A percentile compares a stretch with the other conserved stretches of the same genome.
Conservation (phyloP, 306 rosid species). For the Gynostemma pentaphyllum region DNA sequence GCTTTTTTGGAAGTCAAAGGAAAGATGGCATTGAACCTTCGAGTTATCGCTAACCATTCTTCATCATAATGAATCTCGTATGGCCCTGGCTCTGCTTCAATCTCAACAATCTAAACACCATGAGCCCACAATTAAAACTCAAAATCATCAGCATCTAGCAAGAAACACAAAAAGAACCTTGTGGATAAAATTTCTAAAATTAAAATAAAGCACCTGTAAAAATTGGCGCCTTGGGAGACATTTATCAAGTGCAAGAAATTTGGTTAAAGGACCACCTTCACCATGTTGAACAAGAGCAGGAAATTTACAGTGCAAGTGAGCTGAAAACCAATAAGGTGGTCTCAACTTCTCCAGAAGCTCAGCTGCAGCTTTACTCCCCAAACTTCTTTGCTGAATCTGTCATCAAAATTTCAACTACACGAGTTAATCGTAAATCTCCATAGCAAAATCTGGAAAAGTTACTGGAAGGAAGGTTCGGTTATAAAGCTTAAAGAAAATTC, state of each 20-base stretch:
- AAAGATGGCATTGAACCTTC: constrained; percentile 59
- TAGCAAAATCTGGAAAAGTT: neutral
- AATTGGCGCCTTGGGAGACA: constrained; percentile 66
- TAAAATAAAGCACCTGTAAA: constrained; percentile 54
- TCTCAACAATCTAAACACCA: constrained; percentile 51
- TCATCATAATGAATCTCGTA: constrained; percentile 78
- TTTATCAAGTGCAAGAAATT: constrained; percentile 93
- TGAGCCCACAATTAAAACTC: constrained; percentile 14
- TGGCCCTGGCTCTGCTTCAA: constrained; percentile 75
- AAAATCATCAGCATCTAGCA: constrained; percentile 9
- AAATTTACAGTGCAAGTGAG: constrained; percentile 91
- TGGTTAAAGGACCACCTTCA: constrained; percentile 71
- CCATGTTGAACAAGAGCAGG: constrained; percentile 93
- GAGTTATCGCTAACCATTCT: constrained; percentile 90
- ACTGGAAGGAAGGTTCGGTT: neutral
- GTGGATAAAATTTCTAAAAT: neutral
- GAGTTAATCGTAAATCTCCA: neutral
- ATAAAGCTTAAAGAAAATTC: neutral
- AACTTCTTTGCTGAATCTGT: constrained; percentile 67
- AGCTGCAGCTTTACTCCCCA: constrained; percentile 80
- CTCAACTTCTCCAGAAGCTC: constrained; percentile 69
- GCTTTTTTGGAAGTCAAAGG: constrained; percentile 49
- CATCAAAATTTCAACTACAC: constrained; percentile 5
- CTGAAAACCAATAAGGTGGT: constrained; percentile 90
- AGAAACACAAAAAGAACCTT: constrained; percentile 8